Evolutionary conservation across 2,329 filamentous ascomycete species (phyloP).

Genomic region (Colletotrichum sp.): DNA sequence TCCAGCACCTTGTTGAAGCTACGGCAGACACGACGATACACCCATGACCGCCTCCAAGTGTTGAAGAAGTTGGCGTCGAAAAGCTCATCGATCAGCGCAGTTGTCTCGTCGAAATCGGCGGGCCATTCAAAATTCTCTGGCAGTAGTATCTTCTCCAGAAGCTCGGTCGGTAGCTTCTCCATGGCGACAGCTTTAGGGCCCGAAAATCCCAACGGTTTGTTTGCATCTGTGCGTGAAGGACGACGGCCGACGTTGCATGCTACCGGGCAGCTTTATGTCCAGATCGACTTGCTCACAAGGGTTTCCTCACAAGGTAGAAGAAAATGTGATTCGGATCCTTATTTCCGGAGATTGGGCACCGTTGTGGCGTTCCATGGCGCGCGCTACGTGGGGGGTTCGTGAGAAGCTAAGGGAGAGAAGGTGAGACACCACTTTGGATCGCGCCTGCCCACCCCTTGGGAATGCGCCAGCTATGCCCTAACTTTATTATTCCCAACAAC

Average conservation of each 20-base stretch:
- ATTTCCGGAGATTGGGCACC: conserved; percentile 2
- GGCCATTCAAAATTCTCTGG: background rate
- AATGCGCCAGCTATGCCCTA: background rate
- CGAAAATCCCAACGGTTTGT: background rate
- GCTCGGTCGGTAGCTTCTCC: background rate
- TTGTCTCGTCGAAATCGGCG: background rate
- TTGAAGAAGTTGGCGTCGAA: background rate
- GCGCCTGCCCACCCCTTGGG: conserved; percentile 1
- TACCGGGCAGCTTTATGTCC: background rate
- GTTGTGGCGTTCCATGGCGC: conserved; percentile 12
- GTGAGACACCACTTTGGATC: conserved; percentile 5
- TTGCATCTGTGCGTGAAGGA: background rate
- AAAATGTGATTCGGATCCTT: background rate
- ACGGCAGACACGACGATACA: background rate
- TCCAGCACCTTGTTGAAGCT: background rate
- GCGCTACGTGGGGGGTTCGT: background rate
- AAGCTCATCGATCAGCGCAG: background rate
- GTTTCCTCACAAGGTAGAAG: background rate
- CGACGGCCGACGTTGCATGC: background rate
- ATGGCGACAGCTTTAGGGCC: background rate
- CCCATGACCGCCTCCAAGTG: background rate
- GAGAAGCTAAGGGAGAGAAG: conserved; percentile 16
- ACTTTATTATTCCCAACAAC: background rate
- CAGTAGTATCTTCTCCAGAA: background rate
- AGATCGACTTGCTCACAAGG: background rate